phyloP scores from a whole-genome alignment of 768 basidiomycete species.

The Aureoboletus auriporus region DNA sequence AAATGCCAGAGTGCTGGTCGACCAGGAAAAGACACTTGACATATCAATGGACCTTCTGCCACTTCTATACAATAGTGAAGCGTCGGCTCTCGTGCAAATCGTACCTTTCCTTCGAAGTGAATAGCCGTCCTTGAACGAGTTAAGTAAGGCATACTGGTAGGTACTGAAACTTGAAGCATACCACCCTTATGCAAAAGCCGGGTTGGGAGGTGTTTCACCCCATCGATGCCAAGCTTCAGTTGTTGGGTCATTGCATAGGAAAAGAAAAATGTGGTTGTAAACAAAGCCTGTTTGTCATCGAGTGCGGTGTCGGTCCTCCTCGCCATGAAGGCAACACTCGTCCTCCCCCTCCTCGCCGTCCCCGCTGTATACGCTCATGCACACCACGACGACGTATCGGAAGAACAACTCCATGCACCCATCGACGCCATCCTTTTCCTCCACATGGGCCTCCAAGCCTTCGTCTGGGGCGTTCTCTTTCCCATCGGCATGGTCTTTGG shows the following conservation, averaged over 20 bases:
- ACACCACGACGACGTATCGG: conserved; percentile 57
- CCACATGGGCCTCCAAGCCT: conserved; percentile 74
- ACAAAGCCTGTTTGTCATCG: background rate
- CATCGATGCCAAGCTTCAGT: too few relatives aligned
- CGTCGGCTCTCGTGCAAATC: too few relatives aligned
- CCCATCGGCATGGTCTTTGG: conserved; percentile 81
- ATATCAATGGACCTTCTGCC: conserved; percentile 7
- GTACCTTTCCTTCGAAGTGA: too few relatives aligned
- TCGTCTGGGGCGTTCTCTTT: conserved; percentile 84
- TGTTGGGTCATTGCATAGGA: too few relatives aligned
- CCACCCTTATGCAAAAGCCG: too few relatives aligned
- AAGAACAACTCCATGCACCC: conserved; percentile 60
- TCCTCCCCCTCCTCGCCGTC: conserved; percentile 8
- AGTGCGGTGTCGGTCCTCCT: background rate
- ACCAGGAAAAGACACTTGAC: conserved; percentile 11
- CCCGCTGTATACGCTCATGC: conserved; percentile 41
- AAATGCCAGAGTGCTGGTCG: conserved; percentile 13
- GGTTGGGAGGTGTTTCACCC: too few relatives aligned
- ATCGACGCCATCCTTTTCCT: conserved; percentile 79
- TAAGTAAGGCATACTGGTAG: too few relatives aligned
- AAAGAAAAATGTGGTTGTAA: too few relatives aligned
- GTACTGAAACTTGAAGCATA: too few relatives aligned
- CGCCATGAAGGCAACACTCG: background rate
- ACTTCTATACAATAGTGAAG: too few relatives aligned
- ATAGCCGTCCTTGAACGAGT: too few relatives aligned